A percentile compares a stretch with the other conserved stretches of the same genome.
Conservation (phyloP, 2,329 filamentous ascomycete species). For the Exophiala calicioides region DNA sequence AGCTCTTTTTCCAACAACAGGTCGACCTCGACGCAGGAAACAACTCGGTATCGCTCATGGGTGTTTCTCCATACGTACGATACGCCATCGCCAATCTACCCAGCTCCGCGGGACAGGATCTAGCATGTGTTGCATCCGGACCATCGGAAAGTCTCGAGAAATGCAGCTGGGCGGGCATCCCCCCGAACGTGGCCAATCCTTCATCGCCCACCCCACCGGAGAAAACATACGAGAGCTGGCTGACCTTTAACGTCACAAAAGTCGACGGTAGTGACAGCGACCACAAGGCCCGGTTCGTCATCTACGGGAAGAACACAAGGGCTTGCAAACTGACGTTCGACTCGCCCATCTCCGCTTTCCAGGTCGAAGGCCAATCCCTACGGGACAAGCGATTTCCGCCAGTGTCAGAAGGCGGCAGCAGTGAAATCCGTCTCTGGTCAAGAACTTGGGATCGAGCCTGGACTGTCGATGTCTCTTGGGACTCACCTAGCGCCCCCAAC, state of each 20-base stretch:
- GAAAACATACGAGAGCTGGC: slow-evolving; percentile 58
- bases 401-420: slow-evolving; percentile 63
- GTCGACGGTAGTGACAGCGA: slow-evolving; percentile 39
- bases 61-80: slow-evolving; percentile 66
- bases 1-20: slow-evolving; percentile 82
- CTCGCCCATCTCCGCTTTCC: slow-evolving; percentile 64
- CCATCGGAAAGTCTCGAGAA: slow-evolving; percentile 49
- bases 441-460: slow-evolving; percentile 76
- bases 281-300: slow-evolving; percentile 61
- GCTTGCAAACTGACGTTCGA: slow-evolving; percentile 75
- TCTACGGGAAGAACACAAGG: slow-evolving; percentile 74
- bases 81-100: slow-evolving; percentile 70
- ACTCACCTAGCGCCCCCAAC: slow-evolving; percentile 29
- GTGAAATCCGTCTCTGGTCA: slow-evolving; percentile 76
- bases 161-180: slow-evolving; percentile 71
- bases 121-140: slow-evolving; percentile 51
- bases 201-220: slow-evolving; percentile 26
- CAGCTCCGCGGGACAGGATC: slow-evolving; percentile 63
- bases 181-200: slow-evolving; percentile 62
- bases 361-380: slow-evolving; percentile 60
- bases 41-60: slow-evolving; percentile 69
- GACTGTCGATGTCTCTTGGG: slow-evolving; percentile 73
- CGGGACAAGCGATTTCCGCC: slow-evolving; percentile 67
- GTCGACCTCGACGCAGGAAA: slow-evolving; percentile 73
- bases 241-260: slow-evolving; percentile 64